Evolutionary conservation across 192 early-diverging fungal species (phyloP).

Genomic region (Jimgerdemannia flammicorona): DNA sequence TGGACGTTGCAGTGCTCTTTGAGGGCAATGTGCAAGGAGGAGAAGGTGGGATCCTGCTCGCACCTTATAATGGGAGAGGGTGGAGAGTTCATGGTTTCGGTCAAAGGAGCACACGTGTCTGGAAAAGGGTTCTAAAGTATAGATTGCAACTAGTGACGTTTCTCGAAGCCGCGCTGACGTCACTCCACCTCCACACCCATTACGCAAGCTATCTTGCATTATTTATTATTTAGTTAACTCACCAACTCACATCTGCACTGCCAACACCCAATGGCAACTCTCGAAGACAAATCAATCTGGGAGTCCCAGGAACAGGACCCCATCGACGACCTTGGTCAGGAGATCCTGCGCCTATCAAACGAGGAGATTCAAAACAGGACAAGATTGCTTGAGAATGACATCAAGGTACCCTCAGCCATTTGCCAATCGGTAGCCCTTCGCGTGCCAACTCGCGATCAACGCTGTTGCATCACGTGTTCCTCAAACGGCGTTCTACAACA

Average conservation of each 20-base stretch:
- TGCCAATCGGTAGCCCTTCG: not conserved
- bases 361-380: slow-evolving; percentile 92
- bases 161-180: too few species aligned
- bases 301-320: slow-evolving; percentile 41
- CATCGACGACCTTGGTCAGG: slow-evolving; percentile 76
- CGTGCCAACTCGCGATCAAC: not conserved
- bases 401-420: slow-evolving; percentile 60
- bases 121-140: too few species aligned
- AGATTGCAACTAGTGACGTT: too few species aligned
- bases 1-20: not conserved
- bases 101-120: not conserved
- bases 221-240: not conserved
- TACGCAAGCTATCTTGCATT: not conserved
- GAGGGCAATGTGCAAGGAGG: not conserved
- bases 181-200: not conserved
- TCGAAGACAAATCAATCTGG: slow-evolving; percentile 70
- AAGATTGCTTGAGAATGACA: slow-evolving; percentile 94
- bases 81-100: not conserved
- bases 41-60: not conserved
- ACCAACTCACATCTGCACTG: not conserved
- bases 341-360: slow-evolving; percentile 83
- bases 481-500: not conserved
- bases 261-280: slow-evolving; percentile 60
- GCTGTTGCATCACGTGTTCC: not conserved
- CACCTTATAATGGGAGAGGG: not conserved